Evolutionary conservation across 2,329 filamentous ascomycete genomes (phyloP), one percentile per base, ranked within the genome.

Genomic region (Eurotiales sp.): DNA sequence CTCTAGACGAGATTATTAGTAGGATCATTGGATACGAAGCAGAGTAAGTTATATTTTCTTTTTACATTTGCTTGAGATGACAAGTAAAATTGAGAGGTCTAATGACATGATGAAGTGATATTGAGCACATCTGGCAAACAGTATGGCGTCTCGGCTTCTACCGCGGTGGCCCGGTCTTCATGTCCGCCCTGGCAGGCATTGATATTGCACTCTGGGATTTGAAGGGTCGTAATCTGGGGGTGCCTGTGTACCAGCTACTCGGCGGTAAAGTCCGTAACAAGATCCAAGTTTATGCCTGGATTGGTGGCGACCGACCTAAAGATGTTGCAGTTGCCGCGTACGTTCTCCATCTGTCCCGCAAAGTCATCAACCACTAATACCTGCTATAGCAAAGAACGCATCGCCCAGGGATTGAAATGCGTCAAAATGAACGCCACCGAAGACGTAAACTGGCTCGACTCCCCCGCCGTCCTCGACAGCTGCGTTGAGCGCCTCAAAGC

Each of bases 121-220:
- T 91, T 56, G 87, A 91, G 63, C 84, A 89, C 56, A 85, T 91
- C 52, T 91, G 88, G 88, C 87, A 90, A 64, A 77, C 79, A 56
- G 80, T 81, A 22, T 90, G 84, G 80, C 78, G 87, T 37, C 73
- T 80, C 37, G 81, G 82, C 0, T 92, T 91, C 67, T 91, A 91
- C 66, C 77, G 88, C 23, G 87, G 87, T 2, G 88, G 87, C 0
- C 85, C 87, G 0, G 87, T 91, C 8, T 85, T 91, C 57, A 90
- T 91, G 86, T 87, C 83, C 58, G 88, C 87, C 0, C 69, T 91
- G 14, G 81, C 86, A 0, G 88, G 88, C 2, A 82, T 91, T 46
- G 87, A 91, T 61, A 91, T 91, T 64, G 87, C 87, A 0, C 71
- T 90, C 0, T 91, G 87, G 87, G 87, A 90, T 68, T 72, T 90